phyloP scores from a whole-genome alignment of 805 yeast genomes.

The Kodamaea jinghongensis region DNA sequence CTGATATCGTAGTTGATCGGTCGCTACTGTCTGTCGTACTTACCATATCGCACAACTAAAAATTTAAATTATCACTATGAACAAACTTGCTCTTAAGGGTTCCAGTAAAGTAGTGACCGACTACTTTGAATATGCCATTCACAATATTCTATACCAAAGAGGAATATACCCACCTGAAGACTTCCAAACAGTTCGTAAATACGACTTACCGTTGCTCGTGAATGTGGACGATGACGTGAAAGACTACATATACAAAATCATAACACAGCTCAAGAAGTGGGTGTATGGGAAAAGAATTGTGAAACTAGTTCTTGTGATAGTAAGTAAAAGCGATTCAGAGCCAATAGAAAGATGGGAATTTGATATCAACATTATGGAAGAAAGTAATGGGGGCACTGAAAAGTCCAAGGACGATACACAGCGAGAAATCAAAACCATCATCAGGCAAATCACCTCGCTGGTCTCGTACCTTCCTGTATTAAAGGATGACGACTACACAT shows the following conservation, averaged over 20 bases:
- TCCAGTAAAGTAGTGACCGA: constrained; percentile 78
- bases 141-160: constrained; percentile 80
- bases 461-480: constrained; percentile 81
- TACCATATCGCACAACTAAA: not conserved
- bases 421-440: constrained; percentile 76
- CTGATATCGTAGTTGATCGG: too few relatives aligned
- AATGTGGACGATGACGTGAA: constrained; percentile 75
- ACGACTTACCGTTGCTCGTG: constrained; percentile 71
- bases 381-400: constrained; percentile 13
- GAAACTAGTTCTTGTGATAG: constrained; percentile 68
- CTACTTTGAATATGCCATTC: constrained; percentile 78
- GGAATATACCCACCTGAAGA: constrained; percentile 89
- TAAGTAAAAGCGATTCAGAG: constrained; percentile 64
- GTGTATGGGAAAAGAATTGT: constrained; percentile 65
- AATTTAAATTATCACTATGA: not conserved
- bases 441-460: constrained; percentile 86
- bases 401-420: constrained; percentile 53
- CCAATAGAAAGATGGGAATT: constrained; percentile 88
- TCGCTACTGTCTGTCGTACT: too few relatives aligned
- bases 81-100: constrained; percentile 64
- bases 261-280: constrained; percentile 68
- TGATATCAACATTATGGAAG: constrained; percentile 47
- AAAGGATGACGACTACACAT: constrained; percentile 59
- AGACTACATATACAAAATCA: constrained; percentile 61
- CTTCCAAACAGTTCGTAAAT: constrained; percentile 72